A percentile compares a stretch with the other conserved stretches of the same genome.
phyloP scores from a whole-genome alignment of 768 basidiomycete species.

The Boletus rufocinnamomeus region DNA sequence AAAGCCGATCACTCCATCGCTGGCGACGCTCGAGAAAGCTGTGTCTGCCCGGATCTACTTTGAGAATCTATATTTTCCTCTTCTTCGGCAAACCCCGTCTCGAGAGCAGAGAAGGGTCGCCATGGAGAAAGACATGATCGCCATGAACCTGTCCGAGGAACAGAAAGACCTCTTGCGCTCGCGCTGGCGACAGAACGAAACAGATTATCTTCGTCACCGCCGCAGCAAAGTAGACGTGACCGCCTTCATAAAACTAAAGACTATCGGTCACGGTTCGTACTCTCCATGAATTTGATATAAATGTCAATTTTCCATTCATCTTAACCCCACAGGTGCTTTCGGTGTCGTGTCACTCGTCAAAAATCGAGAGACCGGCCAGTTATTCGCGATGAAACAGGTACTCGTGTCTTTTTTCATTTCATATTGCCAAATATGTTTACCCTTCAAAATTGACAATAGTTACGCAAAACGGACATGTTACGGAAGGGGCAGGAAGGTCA shows the following conservation, averaged over 20 bases:
- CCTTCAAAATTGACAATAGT: conserved; percentile 42
- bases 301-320: conserved; percentile 27
- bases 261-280: conserved; percentile 84
- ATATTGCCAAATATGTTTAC: conserved; percentile 30
- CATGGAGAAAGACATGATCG: conserved; percentile 85
- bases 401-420: conserved; percentile 30
- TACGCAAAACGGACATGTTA: conserved; percentile 90
- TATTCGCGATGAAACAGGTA: conserved; percentile 98
- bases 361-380: conserved; percentile 73
- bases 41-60: conserved; percentile 93
- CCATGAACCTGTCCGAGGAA: conserved; percentile 65
- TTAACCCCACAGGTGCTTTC: conserved; percentile 72
- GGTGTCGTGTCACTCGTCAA: conserved; percentile 93
- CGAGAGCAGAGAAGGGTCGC: conserved; percentile 83
- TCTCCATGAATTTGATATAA: conserved; percentile 30
- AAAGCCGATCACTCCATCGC: conserved; percentile 76
- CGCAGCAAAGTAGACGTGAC: conserved; percentile 81
- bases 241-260: conserved; percentile 87
- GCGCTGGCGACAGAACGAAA: conserved; percentile 87
- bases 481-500: conserved; percentile 97
- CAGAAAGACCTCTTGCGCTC: conserved; percentile 73
- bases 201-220: conserved; percentile 82
- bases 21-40: conserved; percentile 91
- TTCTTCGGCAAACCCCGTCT: conserved; percentile 81
- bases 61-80: conserved; percentile 84